Conservation (phyloP, 2,329 filamentous ascomycete genomes). For the Aspergillus caelatus region DNA sequence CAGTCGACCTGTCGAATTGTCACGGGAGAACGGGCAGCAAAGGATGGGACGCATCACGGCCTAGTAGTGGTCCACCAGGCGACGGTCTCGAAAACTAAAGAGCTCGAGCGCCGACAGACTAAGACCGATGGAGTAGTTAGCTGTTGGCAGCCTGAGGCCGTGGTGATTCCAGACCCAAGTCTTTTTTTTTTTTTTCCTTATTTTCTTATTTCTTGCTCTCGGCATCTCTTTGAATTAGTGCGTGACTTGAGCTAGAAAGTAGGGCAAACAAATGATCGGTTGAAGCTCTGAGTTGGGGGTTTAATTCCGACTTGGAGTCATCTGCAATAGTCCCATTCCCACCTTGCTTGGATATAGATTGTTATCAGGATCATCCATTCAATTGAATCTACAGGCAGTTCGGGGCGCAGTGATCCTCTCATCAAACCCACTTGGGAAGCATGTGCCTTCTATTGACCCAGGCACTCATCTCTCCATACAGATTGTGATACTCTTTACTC, state of each 20-base stretch:
- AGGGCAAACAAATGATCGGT: neutral
- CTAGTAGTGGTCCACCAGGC: neutral
- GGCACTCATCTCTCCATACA: neutral
- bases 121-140: neutral
- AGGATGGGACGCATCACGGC: conserved; percentile 10
- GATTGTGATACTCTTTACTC: neutral
- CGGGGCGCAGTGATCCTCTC: neutral
- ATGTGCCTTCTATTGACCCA: neutral
- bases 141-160: neutral
- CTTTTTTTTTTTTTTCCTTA: neutral
- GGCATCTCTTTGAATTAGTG: neutral
- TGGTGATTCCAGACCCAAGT: neutral
- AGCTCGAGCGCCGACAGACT: neutral
- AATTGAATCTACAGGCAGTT: neutral
- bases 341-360: neutral
- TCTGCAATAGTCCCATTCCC: neutral
- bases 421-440: neutral
- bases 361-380: neutral
- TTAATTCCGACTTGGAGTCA: neutral
- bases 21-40: conserved; percentile 4
- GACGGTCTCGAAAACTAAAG: neutral
- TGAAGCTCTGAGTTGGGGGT: neutral
- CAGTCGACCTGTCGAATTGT: conserved; percentile 19
- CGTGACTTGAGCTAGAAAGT: too few relatives aligned
- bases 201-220: neutral